A percentile compares a stretch with the other conserved stretches of the same genome.
These are phyloP conservation scores for Arthrinium phaeospermum DNA, from an alignment of 2,329 filamentous ascomycete species.

Conservation along the genomic window DNA sequence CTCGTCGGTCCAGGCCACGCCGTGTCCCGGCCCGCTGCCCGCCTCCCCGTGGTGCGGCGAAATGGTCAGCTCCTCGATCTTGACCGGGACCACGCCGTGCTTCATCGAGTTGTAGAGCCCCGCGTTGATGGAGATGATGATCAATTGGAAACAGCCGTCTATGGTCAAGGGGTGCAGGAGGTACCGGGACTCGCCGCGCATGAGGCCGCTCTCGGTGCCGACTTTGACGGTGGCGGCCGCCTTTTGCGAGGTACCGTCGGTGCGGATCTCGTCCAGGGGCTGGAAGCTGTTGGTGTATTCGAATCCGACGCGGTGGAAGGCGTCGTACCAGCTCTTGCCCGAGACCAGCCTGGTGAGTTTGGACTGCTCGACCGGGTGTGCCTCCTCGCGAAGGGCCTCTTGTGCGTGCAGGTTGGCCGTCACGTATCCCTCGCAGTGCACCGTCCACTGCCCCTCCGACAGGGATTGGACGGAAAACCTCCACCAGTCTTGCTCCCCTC, in stretches of 20 bases:
- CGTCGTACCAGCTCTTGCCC: slow-evolving; percentile 29
- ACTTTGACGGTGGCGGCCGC: slow-evolving; percentile 26
- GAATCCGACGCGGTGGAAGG: slow-evolving; percentile 30
- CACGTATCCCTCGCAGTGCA: too few relatives aligned
- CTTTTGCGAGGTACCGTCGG: slow-evolving; percentile 23
- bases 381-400: too few relatives aligned
- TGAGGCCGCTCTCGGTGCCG: slow-evolving; percentile 19
- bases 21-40: slow-evolving; percentile 14
- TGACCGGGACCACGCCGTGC: slow-evolving; percentile 29
- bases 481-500: slow-evolving; percentile 9
- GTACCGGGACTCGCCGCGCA: slow-evolving; percentile 34
- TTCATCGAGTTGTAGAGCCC: slow-evolving; percentile 29
- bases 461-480: slow-evolving; percentile 28
- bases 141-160: slow-evolving; percentile 34
- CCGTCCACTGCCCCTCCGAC: too few relatives aligned
- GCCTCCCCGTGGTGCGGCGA: slow-evolving; percentile 21
- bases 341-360: slow-evolving; percentile 23
- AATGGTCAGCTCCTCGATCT: slow-evolving; percentile 25
- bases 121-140: slow-evolving; percentile 28
- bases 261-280: slow-evolving; percentile 24
- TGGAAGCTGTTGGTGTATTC: slow-evolving; percentile 30
- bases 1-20: slow-evolving; percentile 25
- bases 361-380: too few relatives aligned
- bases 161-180: slow-evolving; percentile 42
- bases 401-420: too few relatives aligned